Evolutionary conservation across 2,329 filamentous ascomycete species (phyloP).

Genomic region (Colletotrichum incanum): DNA sequence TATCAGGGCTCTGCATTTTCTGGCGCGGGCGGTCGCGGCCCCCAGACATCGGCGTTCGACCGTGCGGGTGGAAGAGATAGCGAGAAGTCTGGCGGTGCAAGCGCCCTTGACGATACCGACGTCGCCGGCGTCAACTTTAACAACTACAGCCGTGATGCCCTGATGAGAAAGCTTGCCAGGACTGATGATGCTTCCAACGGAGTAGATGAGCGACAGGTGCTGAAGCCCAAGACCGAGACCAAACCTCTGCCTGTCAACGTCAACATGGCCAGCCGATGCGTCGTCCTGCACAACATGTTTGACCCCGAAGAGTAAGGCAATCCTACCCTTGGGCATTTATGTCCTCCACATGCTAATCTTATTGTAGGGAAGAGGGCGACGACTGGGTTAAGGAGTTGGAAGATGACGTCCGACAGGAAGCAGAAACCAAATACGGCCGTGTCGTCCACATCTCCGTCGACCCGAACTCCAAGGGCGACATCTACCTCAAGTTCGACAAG

Average conservation of each 20-base stretch:
- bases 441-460: slow-evolving; percentile 98
- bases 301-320: slow-evolving; percentile 86
- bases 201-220: slow-evolving; percentile 79
- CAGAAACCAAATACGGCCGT: slow-evolving; percentile 94
- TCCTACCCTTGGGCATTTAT: neutral
- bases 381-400: slow-evolving; percentile 94
- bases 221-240: slow-evolving; percentile 84
- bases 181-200: slow-evolving; percentile 84
- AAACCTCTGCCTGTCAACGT: slow-evolving; percentile 88
- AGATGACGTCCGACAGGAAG: slow-evolving; percentile 93
- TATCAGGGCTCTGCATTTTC: slow-evolving; percentile 95
- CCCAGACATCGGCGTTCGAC: slow-evolving; percentile 90
- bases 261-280: slow-evolving; percentile 93
- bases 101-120: slow-evolving; percentile 96
- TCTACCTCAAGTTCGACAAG: slow-evolving; percentile 98
- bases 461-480: slow-evolving; percentile 93
- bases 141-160: slow-evolving; percentile 97
- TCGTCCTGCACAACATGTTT: slow-evolving; percentile 96
- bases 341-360: slow-evolving; percentile 51
- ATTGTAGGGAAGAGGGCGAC: slow-evolving; percentile 84
- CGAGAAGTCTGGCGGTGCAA: slow-evolving; percentile 92
- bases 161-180: slow-evolving; percentile 98
- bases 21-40: slow-evolving; percentile 88
- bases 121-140: slow-evolving; percentile 99
- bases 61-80: slow-evolving; percentile 90